A percentile compares a stretch with the other conserved stretches of the same genome.
Conservation (phyloP, 2,329 filamentous ascomycete species). For the Samsoniella hepiali region DNA sequence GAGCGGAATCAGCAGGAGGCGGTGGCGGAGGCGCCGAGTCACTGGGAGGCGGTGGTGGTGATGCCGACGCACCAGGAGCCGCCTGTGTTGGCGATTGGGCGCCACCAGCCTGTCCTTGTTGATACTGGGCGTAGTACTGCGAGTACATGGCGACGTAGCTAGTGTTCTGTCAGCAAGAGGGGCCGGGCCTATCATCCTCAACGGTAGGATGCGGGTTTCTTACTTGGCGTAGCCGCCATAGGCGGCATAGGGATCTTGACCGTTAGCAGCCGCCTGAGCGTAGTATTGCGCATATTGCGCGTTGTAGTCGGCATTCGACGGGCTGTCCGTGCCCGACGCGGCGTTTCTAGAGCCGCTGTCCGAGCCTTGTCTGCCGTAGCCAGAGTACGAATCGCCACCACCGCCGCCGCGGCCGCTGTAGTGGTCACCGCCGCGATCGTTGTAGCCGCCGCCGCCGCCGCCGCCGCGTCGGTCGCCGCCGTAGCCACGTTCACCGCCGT, state of each 20-base stretch:
- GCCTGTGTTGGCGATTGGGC: slow-evolving; percentile 27
- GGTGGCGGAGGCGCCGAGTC: slow-evolving; percentile 64
- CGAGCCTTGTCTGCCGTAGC: slow-evolving; percentile 27
- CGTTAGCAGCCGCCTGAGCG: slow-evolving; percentile 33
- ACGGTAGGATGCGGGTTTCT: slow-evolving; percentile 25
- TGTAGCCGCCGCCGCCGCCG: slow-evolving; percentile 36
- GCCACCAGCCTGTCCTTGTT: slow-evolving; percentile 22
- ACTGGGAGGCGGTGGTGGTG: slow-evolving; percentile 55
- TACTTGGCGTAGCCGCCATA: slow-evolving; percentile 86
- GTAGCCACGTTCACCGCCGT: slow-evolving; percentile 38
- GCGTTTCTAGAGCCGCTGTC: slow-evolving; percentile 37
- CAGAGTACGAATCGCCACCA: slow-evolving; percentile 30
- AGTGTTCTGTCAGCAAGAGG: slow-evolving; percentile 24
- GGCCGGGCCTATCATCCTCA: background rate
- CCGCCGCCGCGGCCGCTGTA: slow-evolving; percentile 33
- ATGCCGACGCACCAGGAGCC: slow-evolving; percentile 39
- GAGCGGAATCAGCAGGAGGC: slow-evolving; percentile 51
- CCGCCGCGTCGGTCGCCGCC: slow-evolving; percentile 38
- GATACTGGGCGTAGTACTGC: slow-evolving; percentile 59
- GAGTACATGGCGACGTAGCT: slow-evolving; percentile 70
- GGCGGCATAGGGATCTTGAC: slow-evolving; percentile 78
- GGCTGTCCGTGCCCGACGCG: slow-evolving; percentile 25
- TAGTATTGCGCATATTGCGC: slow-evolving; percentile 86
- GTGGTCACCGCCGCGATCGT: slow-evolving; percentile 36
- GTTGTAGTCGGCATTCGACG: slow-evolving; percentile 58